These are phyloP conservation scores for Puccinia brachypodii DNA, from an alignment of 1,284 basidiomycete genomes.

Conservation along the genomic window DNA sequence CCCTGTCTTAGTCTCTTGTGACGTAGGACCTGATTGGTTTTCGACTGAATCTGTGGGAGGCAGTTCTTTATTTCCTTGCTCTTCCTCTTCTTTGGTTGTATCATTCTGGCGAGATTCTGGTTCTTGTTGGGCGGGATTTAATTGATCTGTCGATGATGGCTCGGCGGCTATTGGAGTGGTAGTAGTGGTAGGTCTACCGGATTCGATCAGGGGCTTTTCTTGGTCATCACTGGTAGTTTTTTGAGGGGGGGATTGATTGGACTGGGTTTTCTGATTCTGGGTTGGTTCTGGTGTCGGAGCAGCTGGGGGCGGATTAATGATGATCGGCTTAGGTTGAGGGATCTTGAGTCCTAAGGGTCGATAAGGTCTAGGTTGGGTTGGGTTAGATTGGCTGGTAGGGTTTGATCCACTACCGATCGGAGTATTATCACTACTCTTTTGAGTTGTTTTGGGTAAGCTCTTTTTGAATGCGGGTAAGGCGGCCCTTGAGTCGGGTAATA, in stretches of 20 bases:
- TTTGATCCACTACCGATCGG: background rate
- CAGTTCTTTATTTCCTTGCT: background rate
- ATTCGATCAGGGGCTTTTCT: background rate
- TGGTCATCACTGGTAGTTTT: no score
- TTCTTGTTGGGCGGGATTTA: background rate
- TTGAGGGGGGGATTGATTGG: background rate
- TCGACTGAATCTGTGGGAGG: background rate
- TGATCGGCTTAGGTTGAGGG: constrained; percentile 35
- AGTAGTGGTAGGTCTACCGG: background rate
- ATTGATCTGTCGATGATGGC: constrained; percentile 5
- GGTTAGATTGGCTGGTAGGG: background rate
- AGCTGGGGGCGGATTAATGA: constrained; percentile 1
- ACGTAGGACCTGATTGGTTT: background rate
- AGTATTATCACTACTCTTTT: background rate
- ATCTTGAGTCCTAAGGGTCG: constrained; percentile 44
- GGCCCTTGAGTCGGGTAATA: constrained; percentile 37
- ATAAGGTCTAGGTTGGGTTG: constrained; percentile 30
- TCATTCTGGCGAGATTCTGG: background rate
- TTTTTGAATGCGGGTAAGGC: constrained; percentile 45
- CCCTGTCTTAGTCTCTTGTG: background rate
- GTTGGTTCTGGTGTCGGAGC: background rate
- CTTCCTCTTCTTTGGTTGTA: background rate
- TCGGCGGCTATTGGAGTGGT: background rate
- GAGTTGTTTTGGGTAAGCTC: constrained; percentile 21
- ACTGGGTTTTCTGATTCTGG: constrained; percentile 12